A percentile compares a stretch with the other conserved stretches of the same genome.
Evolutionary conservation across 2,329 filamentous ascomycete species (phyloP).

Genomic region (Colletotrichum tanaceti): DNA sequence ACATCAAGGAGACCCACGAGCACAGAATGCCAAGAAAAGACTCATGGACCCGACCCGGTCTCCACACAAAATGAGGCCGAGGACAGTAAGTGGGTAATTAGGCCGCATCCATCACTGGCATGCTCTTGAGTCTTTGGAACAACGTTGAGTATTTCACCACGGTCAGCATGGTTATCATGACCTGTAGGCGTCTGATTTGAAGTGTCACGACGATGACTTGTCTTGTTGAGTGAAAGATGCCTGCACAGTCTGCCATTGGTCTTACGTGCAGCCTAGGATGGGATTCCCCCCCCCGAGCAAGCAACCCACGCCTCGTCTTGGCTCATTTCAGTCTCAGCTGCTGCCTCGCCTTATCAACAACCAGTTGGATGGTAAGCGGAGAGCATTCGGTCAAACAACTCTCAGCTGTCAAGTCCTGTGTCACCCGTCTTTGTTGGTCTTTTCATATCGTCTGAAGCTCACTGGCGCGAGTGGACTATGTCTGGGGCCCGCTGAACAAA

Average conservation of each 20-base stretch:
- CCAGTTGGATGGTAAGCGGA: constrained; percentile 3
- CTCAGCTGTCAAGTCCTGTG: constrained; percentile 17
- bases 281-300: background rate
- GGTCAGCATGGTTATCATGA: background rate
- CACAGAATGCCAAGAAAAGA: background rate
- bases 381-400: constrained; percentile 11
- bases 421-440: constrained; percentile 6
- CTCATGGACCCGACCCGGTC: background rate
- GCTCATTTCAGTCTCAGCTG: constrained; percentile 13
- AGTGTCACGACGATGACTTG: background rate
- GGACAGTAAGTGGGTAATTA: too few relatives aligned
- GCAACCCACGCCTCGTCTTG: constrained; percentile 3
- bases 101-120: background rate
- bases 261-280: too few relatives aligned
- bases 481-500: constrained; percentile 21
- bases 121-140: background rate
- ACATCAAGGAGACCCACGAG: too few relatives aligned
- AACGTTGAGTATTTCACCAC: background rate
- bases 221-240: background rate
- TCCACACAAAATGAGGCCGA: background rate
- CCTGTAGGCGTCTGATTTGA: background rate
- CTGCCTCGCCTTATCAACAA: constrained; percentile 13
- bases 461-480: constrained; percentile 1
- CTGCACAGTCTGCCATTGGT: background rate
- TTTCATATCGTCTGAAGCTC: constrained; percentile 4